A percentile compares a stretch with the other conserved stretches of the same genome.
Evolutionary conservation across 2,329 filamentous ascomycete genomes (phyloP).

Genomic region (Rachicladosporium sp.): DNA sequence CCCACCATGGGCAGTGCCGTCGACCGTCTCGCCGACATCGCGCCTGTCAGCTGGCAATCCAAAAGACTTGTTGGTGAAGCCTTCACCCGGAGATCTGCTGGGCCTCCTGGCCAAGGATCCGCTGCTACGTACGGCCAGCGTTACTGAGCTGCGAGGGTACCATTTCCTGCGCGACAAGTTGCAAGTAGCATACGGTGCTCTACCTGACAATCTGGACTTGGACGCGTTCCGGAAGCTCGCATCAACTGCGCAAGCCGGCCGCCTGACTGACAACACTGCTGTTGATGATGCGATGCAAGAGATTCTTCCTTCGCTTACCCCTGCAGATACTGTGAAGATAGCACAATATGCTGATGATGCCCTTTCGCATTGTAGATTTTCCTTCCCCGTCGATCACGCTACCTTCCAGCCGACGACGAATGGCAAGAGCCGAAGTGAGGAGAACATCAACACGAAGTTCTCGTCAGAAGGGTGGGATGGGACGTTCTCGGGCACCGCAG

Average conservation of each 20-base stretch:
- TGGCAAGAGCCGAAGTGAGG: slow-evolving; percentile 36
- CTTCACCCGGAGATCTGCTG: slow-evolving; percentile 11
- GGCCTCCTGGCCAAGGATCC: not conserved
- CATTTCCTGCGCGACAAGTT: not conserved
- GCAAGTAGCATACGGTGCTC: slow-evolving; percentile 2
- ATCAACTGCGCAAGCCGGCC: slow-evolving; percentile 7
- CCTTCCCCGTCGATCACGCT: slow-evolving; percentile 15
- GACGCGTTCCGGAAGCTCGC: slow-evolving; percentile 15
- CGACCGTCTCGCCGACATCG: slow-evolving; percentile 9
- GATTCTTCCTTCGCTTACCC: slow-evolving; percentile 8
- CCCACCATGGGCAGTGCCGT: slow-evolving; percentile 19
- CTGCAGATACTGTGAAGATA: slow-evolving; percentile 7
- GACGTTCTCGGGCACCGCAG: slow-evolving; percentile 30
- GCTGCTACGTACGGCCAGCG: not conserved
- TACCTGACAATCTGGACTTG: slow-evolving; percentile 12
- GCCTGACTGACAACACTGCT: slow-evolving; percentile 7
- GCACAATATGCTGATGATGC: slow-evolving; percentile 13
- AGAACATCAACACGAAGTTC: slow-evolving; percentile 39
- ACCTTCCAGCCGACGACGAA: slow-evolving; percentile 13
- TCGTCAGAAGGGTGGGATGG: slow-evolving; percentile 35
- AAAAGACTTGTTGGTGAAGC: not conserved
- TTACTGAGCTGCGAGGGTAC: slow-evolving; percentile 1
- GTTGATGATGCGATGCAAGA: slow-evolving; percentile 8
- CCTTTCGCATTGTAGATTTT: slow-evolving; percentile 17
- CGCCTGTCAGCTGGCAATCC: not conserved